Evolutionary conservation across 768 basidiomycete species (phyloP).

Genomic region (Pisolithus microcarpus): DNA sequence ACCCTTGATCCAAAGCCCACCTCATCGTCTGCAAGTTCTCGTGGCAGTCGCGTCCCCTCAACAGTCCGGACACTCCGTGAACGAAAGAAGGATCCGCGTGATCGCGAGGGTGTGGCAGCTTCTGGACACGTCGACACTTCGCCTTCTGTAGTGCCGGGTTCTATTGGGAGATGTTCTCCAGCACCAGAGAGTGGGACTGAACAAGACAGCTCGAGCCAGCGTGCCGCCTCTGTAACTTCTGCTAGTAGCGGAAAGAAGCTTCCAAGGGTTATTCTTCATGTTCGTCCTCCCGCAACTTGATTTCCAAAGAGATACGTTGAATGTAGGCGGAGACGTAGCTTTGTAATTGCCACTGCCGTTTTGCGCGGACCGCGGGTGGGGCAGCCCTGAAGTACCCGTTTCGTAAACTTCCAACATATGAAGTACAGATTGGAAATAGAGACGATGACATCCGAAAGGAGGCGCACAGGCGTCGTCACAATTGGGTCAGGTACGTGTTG

Average conservation of each 20-base stretch:
- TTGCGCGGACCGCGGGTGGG: no score
- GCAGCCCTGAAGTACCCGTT: no score
- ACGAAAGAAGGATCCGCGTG: constrained; percentile 29
- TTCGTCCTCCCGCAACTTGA: constrained; percentile 32
- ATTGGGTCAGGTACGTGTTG: no score
- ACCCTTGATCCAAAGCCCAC: constrained; percentile 9
- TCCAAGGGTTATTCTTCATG: constrained; percentile 49
- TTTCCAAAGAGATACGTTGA: neutral
- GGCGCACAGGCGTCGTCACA: no score
- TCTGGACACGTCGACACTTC: constrained; percentile 2
- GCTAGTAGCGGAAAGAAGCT: constrained; percentile 34
- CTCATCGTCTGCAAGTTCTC: neutral
- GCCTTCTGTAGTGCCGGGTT: neutral
- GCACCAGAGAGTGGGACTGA: neutral
- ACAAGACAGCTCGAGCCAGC: neutral
- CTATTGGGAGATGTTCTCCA: neutral
- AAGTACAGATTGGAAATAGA: neutral
- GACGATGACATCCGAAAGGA: neutral
- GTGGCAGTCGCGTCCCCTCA: constrained; percentile 19
- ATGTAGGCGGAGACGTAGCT: neutral
- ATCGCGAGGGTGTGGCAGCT: constrained; percentile 5
- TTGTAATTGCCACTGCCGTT: no score
- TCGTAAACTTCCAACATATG: no score
- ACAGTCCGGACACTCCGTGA: constrained; percentile 46
- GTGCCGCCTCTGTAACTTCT: constrained; percentile 1